These are phyloP conservation scores for Oryza nivara DNA, from an alignment of 176 grass and related monocot genomes.

Conservation along the genomic window DNA sequence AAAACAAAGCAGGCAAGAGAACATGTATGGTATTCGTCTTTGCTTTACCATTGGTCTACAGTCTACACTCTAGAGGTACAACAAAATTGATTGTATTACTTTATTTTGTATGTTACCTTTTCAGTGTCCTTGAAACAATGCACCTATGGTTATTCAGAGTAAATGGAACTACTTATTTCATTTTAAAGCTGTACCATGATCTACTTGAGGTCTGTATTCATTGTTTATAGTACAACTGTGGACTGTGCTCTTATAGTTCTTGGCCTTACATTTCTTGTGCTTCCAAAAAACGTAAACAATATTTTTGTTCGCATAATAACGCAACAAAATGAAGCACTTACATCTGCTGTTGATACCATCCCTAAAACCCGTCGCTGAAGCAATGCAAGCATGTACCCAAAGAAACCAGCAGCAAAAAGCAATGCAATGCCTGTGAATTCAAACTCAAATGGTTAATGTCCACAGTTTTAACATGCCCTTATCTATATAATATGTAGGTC, in stretches of 20 bases:
- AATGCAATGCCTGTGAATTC: constrained; percentile 73
- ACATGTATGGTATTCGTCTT: constrained; percentile 1
- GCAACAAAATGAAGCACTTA: constrained; percentile 45
- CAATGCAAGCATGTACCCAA: constrained; percentile 97
- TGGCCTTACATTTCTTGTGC: constrained; percentile 18
- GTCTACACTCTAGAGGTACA: background rate
- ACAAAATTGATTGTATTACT: background rate
- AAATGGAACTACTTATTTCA: background rate
- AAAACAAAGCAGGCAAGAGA: background rate
- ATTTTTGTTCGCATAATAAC: constrained; percentile 24
- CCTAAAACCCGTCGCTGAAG: constrained; percentile 74
- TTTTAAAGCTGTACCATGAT: background rate
- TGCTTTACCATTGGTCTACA: constrained; percentile 18
- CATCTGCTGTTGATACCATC: constrained; percentile 70
- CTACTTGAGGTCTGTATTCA: background rate
- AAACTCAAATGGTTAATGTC: constrained; percentile 30
- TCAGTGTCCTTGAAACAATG: background rate
- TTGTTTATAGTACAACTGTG: constrained; percentile 26
- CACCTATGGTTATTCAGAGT: background rate
- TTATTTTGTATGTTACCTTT: constrained; percentile 19
- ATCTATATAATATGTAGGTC: background rate
- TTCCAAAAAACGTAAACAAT: constrained; percentile 6
- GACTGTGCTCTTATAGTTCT: constrained; percentile 6
- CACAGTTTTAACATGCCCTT: background rate
- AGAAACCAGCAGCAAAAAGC: constrained; percentile 93